Evolutionary conservation across 495 filamentous ascomycete species (phyloP).

Genomic region (Aspergillus wentii): DNA sequence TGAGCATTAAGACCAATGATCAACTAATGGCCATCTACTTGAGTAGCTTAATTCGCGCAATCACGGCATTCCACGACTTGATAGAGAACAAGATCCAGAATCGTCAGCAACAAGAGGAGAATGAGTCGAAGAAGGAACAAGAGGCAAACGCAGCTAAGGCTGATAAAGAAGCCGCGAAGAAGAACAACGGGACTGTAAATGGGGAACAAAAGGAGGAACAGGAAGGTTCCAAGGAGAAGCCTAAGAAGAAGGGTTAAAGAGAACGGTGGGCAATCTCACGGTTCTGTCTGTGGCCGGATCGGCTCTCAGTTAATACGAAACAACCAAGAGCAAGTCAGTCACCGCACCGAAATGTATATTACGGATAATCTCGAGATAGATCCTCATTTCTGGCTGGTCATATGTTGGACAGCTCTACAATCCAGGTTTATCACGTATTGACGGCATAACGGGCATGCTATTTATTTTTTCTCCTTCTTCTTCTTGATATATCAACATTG

Average conservation of each 20-base stretch:
- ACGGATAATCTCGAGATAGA: constrained; percentile 21
- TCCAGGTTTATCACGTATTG: no score
- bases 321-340: constrained; percentile 23
- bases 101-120: constrained; percentile 92
- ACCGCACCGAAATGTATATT: constrained; percentile 25
- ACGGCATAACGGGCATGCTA: no score
- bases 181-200: constrained; percentile 51
- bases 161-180: constrained; percentile 60
- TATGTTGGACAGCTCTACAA: no score
- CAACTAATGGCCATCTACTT: constrained; percentile 98
- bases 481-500: no score
- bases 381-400: no score
- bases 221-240: constrained; percentile 56
- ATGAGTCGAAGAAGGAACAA: constrained; percentile 77
- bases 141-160: constrained; percentile 48
- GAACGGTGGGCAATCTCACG: constrained; percentile 1
- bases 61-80: constrained; percentile 97
- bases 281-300: constrained; percentile 9
- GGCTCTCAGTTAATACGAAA: constrained; percentile 21
- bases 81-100: constrained; percentile 99
- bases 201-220: constrained; percentile 66
- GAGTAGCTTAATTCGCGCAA: constrained; percentile 91
- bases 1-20: constrained; percentile 99
- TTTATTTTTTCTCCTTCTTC: no score
- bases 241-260: constrained; percentile 52